Evolutionary conservation across 352 stramenopile species (phyloP).

Genomic region (Globisporangium polare): DNA sequence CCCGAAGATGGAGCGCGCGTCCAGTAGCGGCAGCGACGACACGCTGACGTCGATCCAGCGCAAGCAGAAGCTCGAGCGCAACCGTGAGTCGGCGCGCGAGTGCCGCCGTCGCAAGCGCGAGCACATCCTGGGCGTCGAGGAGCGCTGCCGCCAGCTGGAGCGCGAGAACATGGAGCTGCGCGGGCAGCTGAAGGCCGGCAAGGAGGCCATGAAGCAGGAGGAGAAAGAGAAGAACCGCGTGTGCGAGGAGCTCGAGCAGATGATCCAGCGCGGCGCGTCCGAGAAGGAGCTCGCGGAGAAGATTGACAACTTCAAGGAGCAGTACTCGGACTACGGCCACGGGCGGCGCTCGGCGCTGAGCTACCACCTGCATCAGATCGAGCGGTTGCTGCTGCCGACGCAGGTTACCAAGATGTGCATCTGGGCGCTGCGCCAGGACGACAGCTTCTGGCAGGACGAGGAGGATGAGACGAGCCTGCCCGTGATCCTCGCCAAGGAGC

Average conservation of each 20-base stretch:
- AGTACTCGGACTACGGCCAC: slow-evolving; percentile 91
- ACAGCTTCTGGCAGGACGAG: slow-evolving; percentile 87
- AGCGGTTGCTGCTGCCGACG: slow-evolving; percentile 91
- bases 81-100: slow-evolving; percentile 89
- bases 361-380: slow-evolving; percentile 93
- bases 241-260: slow-evolving; percentile 76
- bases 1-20: slow-evolving; percentile 48
- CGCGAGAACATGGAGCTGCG: slow-evolving; percentile 91
- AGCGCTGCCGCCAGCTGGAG: slow-evolving; percentile 79
- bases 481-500: slow-evolving; percentile 85
- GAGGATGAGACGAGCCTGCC: slow-evolving; percentile 89
- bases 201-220: slow-evolving; percentile 84
- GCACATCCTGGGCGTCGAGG: slow-evolving; percentile 77
- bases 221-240: slow-evolving; percentile 85
- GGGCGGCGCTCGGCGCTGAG: slow-evolving; percentile 82
- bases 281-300: slow-evolving; percentile 91
- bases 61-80: slow-evolving; percentile 89
- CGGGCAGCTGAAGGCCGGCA: slow-evolving; percentile 85
- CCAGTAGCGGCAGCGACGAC: slow-evolving; percentile 56
- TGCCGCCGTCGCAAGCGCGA: slow-evolving; percentile 87
- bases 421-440: slow-evolving; percentile 87
- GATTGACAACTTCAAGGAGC: slow-evolving; percentile 95
- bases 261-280: slow-evolving; percentile 72
- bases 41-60: slow-evolving; percentile 46
- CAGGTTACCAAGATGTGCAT: slow-evolving; percentile 94